Evolutionary conservation across 768 basidiomycete species (phyloP), one percentile per base, ranked within the genome.

Genomic region (Ramaria rubella): DNA sequence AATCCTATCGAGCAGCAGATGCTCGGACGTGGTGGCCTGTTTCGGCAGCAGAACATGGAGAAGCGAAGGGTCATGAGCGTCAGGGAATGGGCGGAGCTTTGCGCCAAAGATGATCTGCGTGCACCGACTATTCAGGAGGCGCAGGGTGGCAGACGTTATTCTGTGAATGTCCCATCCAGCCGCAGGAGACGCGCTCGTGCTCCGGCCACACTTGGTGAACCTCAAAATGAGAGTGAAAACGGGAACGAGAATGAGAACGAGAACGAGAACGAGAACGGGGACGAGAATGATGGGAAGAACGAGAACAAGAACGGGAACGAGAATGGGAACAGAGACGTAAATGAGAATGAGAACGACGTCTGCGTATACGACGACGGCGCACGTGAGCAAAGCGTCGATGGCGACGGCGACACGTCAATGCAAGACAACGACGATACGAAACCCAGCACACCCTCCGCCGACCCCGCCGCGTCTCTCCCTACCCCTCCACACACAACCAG

Each of bases 1-100:
- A 81, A 81, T 15, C 94, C 96, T 2, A 98, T 98, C 63, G 92
- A 94, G 67, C 95, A 98, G 68, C 83, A 86, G 67, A 92, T 97
- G 85, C 72, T 85, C 38, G 95, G 95, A 8, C 78, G 81, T 54
- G 83, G 82, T 5, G 95, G 95, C 2, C 77, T 94, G 5, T 98
- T 92, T 68, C 82, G 90, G 21, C 86, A 91, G 62, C 82, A 91
- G 71, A 98, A 96, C 66, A 78, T 96, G 65, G 92, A 92, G 73
- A 93, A 90, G 70, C 80, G 89, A 59, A 82, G 82, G 61, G 68
- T 81, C 51, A 85, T 90, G 82, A 92, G 87, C 64, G 82, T 90
- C 21, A 83, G 88, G 53, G 91, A 94, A 69, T 94, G 91, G 91
- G 80, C 79, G 0, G 90, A 93, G 64, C 70, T 90, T 4, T 88